Conservation (phyloP, 306 rosid genomes). For the Casuarina equisetifolia region DNA sequence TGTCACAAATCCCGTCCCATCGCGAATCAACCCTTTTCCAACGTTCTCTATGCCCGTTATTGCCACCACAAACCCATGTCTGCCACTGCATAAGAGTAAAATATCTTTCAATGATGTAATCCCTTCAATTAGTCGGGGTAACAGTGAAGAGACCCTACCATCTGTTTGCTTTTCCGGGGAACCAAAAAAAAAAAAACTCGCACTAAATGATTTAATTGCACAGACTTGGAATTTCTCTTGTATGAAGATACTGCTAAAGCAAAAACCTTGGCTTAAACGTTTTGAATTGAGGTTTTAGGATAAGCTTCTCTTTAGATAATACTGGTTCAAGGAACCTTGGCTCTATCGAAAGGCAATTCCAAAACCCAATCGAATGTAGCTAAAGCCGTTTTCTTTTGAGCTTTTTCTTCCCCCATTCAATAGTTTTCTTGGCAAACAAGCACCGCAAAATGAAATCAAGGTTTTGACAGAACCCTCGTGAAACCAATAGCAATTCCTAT, state of each 20-base stretch:
- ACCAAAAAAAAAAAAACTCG: background rate
- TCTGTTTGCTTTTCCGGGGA: background rate
- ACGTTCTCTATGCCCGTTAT: constrained; percentile 87
- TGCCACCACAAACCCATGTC: constrained; percentile 97
- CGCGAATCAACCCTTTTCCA: constrained; percentile 88
- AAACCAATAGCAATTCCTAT: background rate
- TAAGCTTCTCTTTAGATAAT: too few species aligned
- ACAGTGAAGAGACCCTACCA: constrained; percentile 1
- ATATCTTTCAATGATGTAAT: constrained; percentile 13
- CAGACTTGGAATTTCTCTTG: background rate
- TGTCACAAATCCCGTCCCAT: constrained; percentile 92
- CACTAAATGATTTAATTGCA: background rate
- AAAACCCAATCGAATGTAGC: background rate
- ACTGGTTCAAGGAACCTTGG: background rate
- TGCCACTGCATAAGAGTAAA: constrained; percentile 58
- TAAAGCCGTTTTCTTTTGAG: background rate
- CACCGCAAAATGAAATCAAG: background rate
- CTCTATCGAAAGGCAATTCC: background rate
- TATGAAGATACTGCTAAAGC: background rate
- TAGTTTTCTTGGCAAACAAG: background rate
- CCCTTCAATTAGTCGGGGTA: constrained; percentile 1
- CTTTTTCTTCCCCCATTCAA: background rate
- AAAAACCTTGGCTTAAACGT: background rate
- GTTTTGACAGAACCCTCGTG: background rate
- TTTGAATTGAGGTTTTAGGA: too few species aligned